phyloP scores from a whole-genome alignment of 2,329 filamentous ascomycete genomes.

The Penicillium sp. region DNA sequence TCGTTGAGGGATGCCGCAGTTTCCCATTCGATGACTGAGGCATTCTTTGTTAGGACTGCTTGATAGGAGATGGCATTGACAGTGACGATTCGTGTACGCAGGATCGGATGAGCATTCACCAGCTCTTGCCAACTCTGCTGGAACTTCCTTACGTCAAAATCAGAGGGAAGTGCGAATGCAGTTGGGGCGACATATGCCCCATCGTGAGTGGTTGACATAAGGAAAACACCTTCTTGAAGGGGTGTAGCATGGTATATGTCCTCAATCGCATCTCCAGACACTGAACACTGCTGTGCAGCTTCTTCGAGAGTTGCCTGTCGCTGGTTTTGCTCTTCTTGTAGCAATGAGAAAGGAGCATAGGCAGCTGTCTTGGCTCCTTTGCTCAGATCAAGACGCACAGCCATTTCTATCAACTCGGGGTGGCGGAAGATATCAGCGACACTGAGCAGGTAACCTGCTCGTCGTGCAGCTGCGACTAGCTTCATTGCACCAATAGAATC shows the following conservation, averaged over 20 bases:
- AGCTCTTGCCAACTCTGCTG: neutral
- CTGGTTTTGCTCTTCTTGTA: neutral
- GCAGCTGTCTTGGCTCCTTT: neutral
- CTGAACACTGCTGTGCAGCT: neutral
- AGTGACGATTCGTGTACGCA: conserved; percentile 1
- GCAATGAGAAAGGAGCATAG: conserved; percentile 1
- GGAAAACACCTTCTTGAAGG: conserved; percentile 3
- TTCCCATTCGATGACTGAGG: neutral
- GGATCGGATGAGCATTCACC: conserved; percentile 1
- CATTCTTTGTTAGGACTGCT: neutral
- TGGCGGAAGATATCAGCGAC: conserved; percentile 4
- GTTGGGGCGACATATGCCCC: conserved; percentile 1
- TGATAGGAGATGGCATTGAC: neutral
- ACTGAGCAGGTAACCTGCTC: conserved; percentile 1
- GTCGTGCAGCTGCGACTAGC: conserved; percentile 2
- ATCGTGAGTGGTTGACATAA: neutral
- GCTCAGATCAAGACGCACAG: neutral
- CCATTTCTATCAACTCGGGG: neutral
- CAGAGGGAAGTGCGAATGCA: neutral
- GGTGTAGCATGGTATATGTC: conserved; percentile 1
- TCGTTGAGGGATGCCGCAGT: neutral
- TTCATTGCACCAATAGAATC: conserved; percentile 9
- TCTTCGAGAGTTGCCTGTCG: neutral
- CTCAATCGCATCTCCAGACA: neutral
- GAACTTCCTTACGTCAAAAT: neutral